phyloP scores from a whole-genome alignment of 169 alveolate species.

The Eimeria praecox region DNA sequence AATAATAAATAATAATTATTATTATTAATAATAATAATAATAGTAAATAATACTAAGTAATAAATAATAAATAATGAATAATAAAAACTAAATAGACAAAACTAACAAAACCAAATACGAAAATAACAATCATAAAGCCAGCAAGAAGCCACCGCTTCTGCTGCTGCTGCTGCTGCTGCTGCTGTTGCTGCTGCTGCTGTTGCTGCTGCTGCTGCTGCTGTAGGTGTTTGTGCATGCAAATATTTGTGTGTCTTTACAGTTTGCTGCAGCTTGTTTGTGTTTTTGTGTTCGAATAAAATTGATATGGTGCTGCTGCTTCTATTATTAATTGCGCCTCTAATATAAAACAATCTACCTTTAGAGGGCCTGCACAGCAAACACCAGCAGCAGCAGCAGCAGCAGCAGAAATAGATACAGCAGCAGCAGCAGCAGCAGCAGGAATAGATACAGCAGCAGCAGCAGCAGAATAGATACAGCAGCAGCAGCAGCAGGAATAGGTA shows the following conservation, averaged over 20 bases:
- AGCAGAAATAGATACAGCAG: no score
- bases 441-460: background rate
- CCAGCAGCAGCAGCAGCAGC: conserved; percentile 1
- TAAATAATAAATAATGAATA: background rate
- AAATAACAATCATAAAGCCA: no score
- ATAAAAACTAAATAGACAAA: no score
- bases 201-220: no score
- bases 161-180: no score
- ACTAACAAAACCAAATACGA: background rate
- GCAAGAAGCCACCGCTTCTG: no score
- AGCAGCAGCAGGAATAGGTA: no score
- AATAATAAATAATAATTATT: background rate
- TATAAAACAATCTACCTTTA: conserved; percentile 16
- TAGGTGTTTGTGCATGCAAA: no score
- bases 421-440: no score
- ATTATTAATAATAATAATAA: background rate
- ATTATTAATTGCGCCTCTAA: background rate
- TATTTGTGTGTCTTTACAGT: no score
- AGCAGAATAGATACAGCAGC: background rate
- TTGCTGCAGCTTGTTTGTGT: conserved; percentile 50
- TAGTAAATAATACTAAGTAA: background rate
- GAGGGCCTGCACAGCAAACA: conserved; percentile 59
- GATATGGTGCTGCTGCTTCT: conserved; percentile 50
- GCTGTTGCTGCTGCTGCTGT: no score
- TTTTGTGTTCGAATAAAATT: conserved; percentile 59